These are phyloP conservation scores for Fusarium neocosmosporiellum DNA, from an alignment of 2,329 filamentous ascomycete species.

Conservation along the genomic window DNA sequence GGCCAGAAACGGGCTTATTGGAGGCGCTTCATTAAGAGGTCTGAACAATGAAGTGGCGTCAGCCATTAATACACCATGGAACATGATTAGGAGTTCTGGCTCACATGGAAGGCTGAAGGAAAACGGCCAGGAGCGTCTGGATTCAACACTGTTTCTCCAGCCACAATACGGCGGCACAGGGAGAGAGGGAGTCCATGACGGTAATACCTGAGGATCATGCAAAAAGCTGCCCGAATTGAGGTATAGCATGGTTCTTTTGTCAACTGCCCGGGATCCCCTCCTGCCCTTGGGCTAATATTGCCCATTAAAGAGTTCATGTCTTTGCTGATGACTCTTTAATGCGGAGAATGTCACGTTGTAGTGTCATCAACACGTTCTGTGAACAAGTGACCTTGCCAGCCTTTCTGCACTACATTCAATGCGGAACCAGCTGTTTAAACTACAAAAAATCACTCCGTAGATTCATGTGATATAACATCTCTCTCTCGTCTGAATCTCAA, in stretches of 20 bases:
- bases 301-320: neutral
- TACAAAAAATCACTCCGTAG: neutral
- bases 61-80: constrained; percentile 14
- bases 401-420: neutral
- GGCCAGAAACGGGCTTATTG: constrained; percentile 13
- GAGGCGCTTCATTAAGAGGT: constrained; percentile 11
- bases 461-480: neutral
- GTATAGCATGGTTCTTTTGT: neutral
- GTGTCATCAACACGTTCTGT: neutral
- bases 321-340: neutral
- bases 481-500: neutral
- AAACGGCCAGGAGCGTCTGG: neutral
- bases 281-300: neutral
- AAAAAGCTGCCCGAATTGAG: neutral
- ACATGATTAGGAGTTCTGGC: neutral
- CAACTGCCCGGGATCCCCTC: neutral
- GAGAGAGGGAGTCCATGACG: neutral
- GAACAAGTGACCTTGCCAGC: neutral
- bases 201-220: constrained; percentile 6
- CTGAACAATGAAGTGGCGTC: constrained; percentile 30
- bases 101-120: neutral
- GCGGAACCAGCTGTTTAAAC: no score
- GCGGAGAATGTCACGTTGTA: constrained; percentile 4
- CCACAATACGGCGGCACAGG: neutral
- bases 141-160: neutral